These are phyloP conservation scores for Talaromyces liani DNA, from an alignment of 495 filamentous ascomycete species.

Conservation along the genomic window DNA sequence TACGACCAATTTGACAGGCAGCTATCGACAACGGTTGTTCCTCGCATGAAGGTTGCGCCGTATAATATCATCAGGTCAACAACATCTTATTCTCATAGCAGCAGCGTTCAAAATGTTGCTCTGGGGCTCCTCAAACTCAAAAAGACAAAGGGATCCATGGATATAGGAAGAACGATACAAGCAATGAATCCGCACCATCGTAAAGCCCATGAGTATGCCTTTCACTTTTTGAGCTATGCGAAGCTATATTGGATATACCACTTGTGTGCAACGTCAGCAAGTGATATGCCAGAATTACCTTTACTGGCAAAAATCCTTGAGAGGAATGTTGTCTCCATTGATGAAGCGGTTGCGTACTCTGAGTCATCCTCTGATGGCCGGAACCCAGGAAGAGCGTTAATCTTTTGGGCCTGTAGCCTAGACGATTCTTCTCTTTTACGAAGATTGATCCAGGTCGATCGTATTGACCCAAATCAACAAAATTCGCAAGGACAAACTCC, in stretches of 20 bases:
- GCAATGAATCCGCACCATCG: background rate
- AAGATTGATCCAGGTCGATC: background rate
- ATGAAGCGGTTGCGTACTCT: background rate
- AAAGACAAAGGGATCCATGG: background rate
- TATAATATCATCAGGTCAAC: background rate
- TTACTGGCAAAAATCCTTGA: background rate
- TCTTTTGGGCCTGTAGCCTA: background rate
- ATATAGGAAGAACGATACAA: background rate
- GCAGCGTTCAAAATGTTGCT: background rate
- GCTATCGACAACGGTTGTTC: background rate
- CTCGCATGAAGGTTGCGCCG: background rate
- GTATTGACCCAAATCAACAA: background rate
- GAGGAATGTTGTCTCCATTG: background rate
- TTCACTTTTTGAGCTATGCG: background rate
- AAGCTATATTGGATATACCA: background rate
- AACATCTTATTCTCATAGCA: background rate
- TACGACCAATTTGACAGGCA: constrained; percentile 16
- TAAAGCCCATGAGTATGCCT: background rate
- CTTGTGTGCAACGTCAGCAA: background rate
- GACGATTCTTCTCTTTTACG: background rate
- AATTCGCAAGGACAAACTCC: background rate
- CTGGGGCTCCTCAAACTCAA: background rate
- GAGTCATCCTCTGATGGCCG: background rate
- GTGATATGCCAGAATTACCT: background rate
- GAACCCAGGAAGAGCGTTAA: background rate